Base-by-base conservation (phyloP, 1,284 basidiomycete species). In the Xerocomus amazonicus region DNA sequence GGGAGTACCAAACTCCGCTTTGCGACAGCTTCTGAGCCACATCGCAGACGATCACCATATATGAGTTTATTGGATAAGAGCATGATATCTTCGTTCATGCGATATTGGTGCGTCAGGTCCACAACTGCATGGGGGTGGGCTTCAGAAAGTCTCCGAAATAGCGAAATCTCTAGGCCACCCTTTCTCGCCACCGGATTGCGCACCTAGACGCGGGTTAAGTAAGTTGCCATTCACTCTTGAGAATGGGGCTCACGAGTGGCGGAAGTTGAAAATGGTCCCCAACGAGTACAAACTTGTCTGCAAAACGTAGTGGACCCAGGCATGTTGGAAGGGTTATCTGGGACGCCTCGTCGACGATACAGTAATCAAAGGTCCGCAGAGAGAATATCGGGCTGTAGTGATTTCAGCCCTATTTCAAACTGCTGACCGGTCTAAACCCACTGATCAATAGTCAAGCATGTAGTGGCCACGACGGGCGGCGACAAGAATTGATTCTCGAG, bases 21-120 rank as follows among this genome's bases (percentile, higher is more conserved):
- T 12, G 88, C 87, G 4, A 97, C 82, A 9, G 70, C 70, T 23
- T 83, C 81, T 12, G 79, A 86, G 2, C 94, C 96, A 61, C 92
- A 95, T 36, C 74, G 77, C 43, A 99, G 74, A 17, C 85, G 77
- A 47, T 90, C 81, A 14, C 79, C 72, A 62, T 99, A 99, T 14
- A 98, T 88, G 32, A 99, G 79, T 49, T 77, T 78, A 66, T 99
- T 99, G 5, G 92, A 94, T 10, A 99, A 73, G 8, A 80, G 65
- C 96, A 98, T 99, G 63, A 99, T 98, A 52, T 97, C 93, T 50
- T 80, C 81, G 67, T 96, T 97, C 96, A 99, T 99, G 47, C 97
- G 79, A 66, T 99, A 99, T 65, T 99, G 96, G 46, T 87, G 77
- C 0, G 81, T 79, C 29, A 99, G 77, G 56, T 94, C 86, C 16